Evolutionary conservation across 768 basidiomycete genomes (phyloP), one percentile per base, ranked within the genome.

Genomic region (Crepidotus variabilis): DNA sequence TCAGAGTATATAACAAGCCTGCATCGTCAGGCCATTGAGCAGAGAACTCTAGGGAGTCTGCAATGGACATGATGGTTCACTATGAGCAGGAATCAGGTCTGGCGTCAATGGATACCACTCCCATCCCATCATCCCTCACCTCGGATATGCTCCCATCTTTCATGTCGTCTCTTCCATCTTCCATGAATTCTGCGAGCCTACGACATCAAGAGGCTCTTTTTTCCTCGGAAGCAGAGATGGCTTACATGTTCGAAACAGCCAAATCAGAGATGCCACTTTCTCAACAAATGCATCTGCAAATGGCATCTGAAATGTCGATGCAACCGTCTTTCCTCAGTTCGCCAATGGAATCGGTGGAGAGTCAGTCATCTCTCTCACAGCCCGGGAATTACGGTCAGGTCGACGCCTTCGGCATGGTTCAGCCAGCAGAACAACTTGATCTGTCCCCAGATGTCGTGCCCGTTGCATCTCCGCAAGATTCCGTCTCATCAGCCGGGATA

Each of bases 201-300:
- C 33, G 65, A 52, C 57, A 62, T 47, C 67, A 65, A 45, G 58
- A 60, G 36, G 65, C 63, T 55, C 52, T 69, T 43, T 60, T 73
- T 50, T 18, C 58, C 16, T 72, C 74, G 52, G 71, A 74, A 47
- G 51, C 70, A 35, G 55, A 64, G 50, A 45, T 73, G 58, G 60
- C 69, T 53, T 79, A 72, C 63, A 57, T 77, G 43, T 67, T 67
- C 59, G 63, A 69, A 54, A 51, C 67, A 34, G 69, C 54, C 71
- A 60, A 61, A 36, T 52, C 56, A 21, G 65, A 66, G 47, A 53
- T 54, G n/a, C 45, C 48, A 20, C 54, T 58, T 34, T 28, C 32
- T 32, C 51, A 60, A 18, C 47, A 73, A 39, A 71, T 79, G 66
- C 78, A 77, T 61, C 62, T 78, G 48, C 55, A 78, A 39, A 66